These are phyloP conservation scores for barley (Hordeum vulgare) DNA, from an alignment of 176 grass and related monocot species.

Conservation along the genomic window DNA sequence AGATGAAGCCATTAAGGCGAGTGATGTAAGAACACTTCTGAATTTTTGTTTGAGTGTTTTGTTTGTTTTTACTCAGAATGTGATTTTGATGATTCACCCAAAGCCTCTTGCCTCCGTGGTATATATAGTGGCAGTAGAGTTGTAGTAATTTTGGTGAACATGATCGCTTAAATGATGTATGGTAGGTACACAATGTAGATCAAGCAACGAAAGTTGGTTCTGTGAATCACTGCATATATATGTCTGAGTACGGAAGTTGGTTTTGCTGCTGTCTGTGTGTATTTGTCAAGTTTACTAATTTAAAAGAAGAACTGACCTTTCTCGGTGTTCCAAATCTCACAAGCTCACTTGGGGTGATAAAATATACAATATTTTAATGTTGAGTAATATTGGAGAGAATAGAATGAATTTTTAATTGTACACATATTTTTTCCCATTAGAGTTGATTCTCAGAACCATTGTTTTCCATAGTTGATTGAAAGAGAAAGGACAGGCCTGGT, in stretches of 20 bases:
- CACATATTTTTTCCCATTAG: not conserved
- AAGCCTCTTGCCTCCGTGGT: not conserved
- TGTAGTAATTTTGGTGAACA: not conserved
- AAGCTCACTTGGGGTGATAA: not conserved
- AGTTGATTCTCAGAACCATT: not conserved
- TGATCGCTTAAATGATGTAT: not conserved
- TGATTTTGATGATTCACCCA: not conserved
- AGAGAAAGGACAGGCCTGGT: not conserved
- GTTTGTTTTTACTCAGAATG: not conserved
- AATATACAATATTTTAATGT: not conserved
- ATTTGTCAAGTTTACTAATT: slow-evolving; percentile 3
- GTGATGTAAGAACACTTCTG: not conserved
- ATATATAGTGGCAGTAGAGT: too few relatives aligned
- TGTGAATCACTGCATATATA: not conserved
- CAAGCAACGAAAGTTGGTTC: not conserved
- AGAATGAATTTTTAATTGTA: not conserved
- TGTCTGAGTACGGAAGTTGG: not conserved
- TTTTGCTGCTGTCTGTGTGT: not conserved
- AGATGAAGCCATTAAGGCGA: not conserved
- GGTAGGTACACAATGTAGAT: not conserved
- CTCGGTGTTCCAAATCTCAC: not conserved
- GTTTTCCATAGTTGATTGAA: not conserved
- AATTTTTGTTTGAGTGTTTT: not conserved
- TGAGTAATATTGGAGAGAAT: not conserved
- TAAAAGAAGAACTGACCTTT: not conserved